Evolutionary conservation across 495 filamentous ascomycete genomes (phyloP).

Genomic region (Terfezia claveryi): DNA sequence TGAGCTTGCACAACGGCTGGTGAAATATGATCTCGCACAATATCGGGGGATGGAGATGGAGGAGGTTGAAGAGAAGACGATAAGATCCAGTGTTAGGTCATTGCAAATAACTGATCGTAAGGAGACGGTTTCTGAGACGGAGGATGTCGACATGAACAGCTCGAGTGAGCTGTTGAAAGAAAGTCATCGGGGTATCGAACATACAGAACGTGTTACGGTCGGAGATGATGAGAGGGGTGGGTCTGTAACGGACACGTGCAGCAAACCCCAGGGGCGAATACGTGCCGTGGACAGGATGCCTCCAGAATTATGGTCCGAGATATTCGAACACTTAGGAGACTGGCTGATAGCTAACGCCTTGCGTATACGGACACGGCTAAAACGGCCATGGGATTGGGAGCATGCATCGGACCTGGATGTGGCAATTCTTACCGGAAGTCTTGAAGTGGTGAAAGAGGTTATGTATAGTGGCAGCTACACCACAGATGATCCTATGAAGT

Average conservation of each 20-base stretch:
- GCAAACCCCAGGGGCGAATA: conserved; percentile 1
- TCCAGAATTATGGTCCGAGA: conserved; percentile 68
- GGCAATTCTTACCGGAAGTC: conserved; percentile 48
- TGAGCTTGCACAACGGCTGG: conserved; percentile 16
- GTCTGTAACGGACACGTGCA: background rate
- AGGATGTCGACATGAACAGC: no score
- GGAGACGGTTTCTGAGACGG: background rate
- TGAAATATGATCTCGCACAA: conserved; percentile 17
- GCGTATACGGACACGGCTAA: conserved; percentile 52
- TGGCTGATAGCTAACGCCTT: conserved; percentile 75
- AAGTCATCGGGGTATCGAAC: conserved; percentile 1
- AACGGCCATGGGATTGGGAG: conserved; percentile 51
- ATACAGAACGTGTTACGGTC: background rate
- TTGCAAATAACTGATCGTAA: background rate
- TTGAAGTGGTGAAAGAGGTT: conserved; percentile 37
- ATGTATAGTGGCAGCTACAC: background rate
- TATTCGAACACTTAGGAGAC: conserved; percentile 62
- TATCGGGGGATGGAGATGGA: background rate
- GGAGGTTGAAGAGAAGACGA: background rate
- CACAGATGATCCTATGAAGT: conserved; percentile 37
- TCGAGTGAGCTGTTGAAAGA: conserved; percentile 1
- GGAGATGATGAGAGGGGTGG: conserved; percentile 3
- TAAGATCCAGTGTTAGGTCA: no score
- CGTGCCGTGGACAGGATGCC: conserved; percentile 28
- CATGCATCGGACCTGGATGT: conserved; percentile 45